Evolutionary conservation across 441 rosid species (phyloP).

Genomic region (Erodium texanum): DNA sequence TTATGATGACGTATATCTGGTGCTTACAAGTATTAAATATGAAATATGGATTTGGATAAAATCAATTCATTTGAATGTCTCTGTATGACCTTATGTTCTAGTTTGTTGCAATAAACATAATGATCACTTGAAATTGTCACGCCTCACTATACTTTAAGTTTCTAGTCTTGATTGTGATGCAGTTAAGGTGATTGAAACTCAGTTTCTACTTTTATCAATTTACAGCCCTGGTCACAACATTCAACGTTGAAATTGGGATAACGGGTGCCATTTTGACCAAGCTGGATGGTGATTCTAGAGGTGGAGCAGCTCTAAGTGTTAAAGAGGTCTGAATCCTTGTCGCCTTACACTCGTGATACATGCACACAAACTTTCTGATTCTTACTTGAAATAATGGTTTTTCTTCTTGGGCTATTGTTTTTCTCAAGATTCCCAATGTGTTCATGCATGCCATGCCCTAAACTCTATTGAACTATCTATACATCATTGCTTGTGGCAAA

Average conservation of each 20-base stretch:
- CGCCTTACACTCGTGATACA: conserved; percentile 7
- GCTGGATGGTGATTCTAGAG: conserved; percentile 98
- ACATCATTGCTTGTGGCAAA: neutral
- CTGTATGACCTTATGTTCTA: conserved; percentile 6
- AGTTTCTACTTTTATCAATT: conserved; percentile 18
- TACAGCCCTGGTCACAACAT: conserved; percentile 82
- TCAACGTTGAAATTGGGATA: conserved; percentile 95
- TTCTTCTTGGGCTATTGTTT: neutral
- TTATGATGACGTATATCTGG: neutral
- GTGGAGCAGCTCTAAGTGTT: conserved; percentile 97
- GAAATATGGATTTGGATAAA: neutral
- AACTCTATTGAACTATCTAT: neutral
- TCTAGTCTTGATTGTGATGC: neutral
- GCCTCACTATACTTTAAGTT: neutral
- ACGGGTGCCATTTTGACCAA: conserved; percentile 97
- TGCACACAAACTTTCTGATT: neutral
- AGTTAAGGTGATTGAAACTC: conserved; percentile 2
- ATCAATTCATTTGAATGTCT: conserved; percentile 9
- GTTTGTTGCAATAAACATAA: neutral
- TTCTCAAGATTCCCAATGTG: neutral
- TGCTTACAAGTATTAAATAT: neutral
- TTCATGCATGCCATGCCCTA: too few relatives aligned
- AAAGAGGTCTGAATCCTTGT: conserved; percentile 59
- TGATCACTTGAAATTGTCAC: neutral
- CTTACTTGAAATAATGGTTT: neutral